Evolutionary conservation across 2,329 filamentous ascomycete species (phyloP).

Genomic region (Penicillium aurantiogriseum): DNA sequence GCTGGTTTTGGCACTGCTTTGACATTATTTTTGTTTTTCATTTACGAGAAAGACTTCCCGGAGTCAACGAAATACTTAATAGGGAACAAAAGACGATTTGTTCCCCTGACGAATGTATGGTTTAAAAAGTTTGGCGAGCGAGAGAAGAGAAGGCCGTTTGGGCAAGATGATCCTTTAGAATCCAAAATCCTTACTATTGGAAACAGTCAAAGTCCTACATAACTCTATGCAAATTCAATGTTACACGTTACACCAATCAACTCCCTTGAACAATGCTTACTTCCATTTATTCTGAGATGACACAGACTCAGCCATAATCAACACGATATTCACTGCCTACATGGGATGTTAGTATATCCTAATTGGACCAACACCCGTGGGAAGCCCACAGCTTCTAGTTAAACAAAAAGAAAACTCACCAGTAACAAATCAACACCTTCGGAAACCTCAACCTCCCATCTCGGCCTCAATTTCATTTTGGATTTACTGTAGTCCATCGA

Average conservation of each 20-base stretch:
- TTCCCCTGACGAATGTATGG: slow-evolving; percentile 15
- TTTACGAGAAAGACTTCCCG: slow-evolving; percentile 3
- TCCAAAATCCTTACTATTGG: not conserved
- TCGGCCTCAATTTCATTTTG: slow-evolving; percentile 11
- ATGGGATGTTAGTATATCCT: not conserved
- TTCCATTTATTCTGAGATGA: not conserved
- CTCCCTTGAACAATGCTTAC: not conserved
- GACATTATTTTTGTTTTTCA: not conserved
- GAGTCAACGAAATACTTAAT: slow-evolving; percentile 11
- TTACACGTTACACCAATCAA: not conserved
- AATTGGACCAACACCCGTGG: not conserved
- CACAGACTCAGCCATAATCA: slow-evolving; percentile 15
- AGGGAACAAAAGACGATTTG: slow-evolving; percentile 6
- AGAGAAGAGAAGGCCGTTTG: not conserved
- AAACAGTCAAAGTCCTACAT: not conserved
- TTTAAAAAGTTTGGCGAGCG: slow-evolving; percentile 5
- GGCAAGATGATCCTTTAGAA: slow-evolving; percentile 3
- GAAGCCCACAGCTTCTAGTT: not conserved
- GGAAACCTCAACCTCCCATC: slow-evolving; percentile 24
- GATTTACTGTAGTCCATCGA: slow-evolving; percentile 13
- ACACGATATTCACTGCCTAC: slow-evolving; percentile 22
- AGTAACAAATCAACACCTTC: slow-evolving; percentile 26
- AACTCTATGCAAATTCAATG: not conserved
- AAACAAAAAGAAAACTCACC: slow-evolving; percentile 10
- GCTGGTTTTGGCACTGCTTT: not conserved